Percentiles rank a stretch among this genome's conserved stretches.
phyloP scores from a whole-genome alignment of 805 yeast genomes.

The Saccharomyces kudriavzevii region DNA sequence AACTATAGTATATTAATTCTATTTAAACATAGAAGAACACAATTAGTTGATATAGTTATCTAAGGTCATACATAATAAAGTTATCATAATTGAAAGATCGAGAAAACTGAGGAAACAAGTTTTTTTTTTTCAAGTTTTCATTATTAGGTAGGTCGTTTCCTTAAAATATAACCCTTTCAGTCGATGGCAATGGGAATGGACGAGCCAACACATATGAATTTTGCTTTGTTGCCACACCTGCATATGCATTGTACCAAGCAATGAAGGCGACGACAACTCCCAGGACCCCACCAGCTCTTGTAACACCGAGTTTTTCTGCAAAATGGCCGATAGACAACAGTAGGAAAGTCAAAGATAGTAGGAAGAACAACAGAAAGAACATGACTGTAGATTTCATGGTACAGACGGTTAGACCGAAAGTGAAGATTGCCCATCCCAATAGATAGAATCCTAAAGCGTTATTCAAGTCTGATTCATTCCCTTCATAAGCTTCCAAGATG shows the following conservation, averaged over 20 bases:
- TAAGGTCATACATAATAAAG: neutral
- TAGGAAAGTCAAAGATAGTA: constrained; percentile 47
- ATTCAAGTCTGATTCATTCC: constrained; percentile 29
- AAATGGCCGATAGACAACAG: constrained; percentile 47
- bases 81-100: neutral
- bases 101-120: neutral
- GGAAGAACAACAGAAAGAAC: constrained; percentile 48
- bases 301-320: constrained; percentile 33
- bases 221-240: constrained; percentile 57
- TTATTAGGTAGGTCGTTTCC: neutral
- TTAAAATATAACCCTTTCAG: constrained; percentile 11
- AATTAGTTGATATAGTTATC: neutral
- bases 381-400: constrained; percentile 61
- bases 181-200: constrained; percentile 29
- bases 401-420: constrained; percentile 43
- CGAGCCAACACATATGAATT: constrained; percentile 39
- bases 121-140: neutral
- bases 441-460: constrained; percentile 54
- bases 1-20: neutral
- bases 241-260: constrained; percentile 66
- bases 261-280: constrained; percentile 54
- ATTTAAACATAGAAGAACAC: neutral
- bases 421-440: constrained; percentile 57
- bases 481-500: constrained; percentile 44
- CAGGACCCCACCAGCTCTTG: constrained; percentile 55